phyloP scores from a whole-genome alignment of 1,284 basidiomycete species.

The Fomitopsis schrenkii region DNA sequence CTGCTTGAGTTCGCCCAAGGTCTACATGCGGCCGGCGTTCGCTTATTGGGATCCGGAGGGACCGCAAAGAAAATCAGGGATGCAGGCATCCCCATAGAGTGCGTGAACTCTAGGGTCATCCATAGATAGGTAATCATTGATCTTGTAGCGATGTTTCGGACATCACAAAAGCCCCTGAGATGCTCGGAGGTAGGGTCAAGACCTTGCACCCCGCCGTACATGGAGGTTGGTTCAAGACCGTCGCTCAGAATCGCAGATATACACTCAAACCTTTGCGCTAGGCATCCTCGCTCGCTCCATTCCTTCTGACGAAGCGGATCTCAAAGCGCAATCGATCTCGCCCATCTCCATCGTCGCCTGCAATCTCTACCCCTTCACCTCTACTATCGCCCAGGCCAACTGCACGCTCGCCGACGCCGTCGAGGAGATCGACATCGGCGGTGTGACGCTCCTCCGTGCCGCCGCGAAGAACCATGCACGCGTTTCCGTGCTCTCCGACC shows the following conservation, averaged over 20 bases:
- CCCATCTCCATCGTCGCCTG: conserved; percentile 96
- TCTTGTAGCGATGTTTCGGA: conserved; percentile 89
- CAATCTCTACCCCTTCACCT: conserved; percentile 98
- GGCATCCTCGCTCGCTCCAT: conserved; percentile 90
- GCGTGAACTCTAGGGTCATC: conserved; percentile 28
- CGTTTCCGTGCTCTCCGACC: conserved; percentile 91
- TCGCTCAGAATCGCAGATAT: not conserved
- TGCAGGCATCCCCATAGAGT: conserved; percentile 90
- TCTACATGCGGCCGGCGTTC: conserved; percentile 79
- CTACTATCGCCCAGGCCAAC: conserved; percentile 84
- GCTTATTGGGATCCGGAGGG: conserved; percentile 92
- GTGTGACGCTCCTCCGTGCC: conserved; percentile 95
- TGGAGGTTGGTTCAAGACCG: conserved; percentile 60
- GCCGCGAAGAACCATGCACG: conserved; percentile 98
- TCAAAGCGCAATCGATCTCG: conserved; percentile 77
- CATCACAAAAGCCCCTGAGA: conserved; percentile 99
- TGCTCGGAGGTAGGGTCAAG: conserved; percentile 98
- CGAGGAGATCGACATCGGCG: conserved; percentile 99
- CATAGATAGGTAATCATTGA: not conserved
- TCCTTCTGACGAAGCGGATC: conserved; percentile 82
- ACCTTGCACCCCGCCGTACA: conserved; percentile 99
- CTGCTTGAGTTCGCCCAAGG: conserved; percentile 88
- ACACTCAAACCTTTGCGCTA: conserved; percentile 22
- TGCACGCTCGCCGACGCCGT: conserved; percentile 92
- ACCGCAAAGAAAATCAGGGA: conserved; percentile 98